phyloP scores from a whole-genome alignment of 2,329 filamentous ascomycete species.

The Penicillium sp. region DNA sequence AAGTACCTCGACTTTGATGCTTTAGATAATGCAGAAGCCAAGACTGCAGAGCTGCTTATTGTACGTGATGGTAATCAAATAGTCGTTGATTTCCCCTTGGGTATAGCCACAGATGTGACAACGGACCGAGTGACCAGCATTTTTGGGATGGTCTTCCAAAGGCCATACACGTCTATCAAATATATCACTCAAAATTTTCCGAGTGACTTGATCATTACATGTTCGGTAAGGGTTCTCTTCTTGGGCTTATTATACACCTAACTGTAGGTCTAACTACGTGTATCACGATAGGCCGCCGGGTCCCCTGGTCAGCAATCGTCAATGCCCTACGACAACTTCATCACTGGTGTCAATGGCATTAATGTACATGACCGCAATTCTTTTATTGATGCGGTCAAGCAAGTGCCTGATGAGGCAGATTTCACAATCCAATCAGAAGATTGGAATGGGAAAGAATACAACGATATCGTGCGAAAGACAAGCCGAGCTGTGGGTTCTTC shows the following conservation, averaged over 20 bases:
- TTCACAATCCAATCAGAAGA: slow-evolving; percentile 11
- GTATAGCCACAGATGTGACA: neutral
- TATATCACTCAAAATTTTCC: slow-evolving; percentile 3
- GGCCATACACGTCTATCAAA: slow-evolving; percentile 5
- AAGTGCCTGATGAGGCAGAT: slow-evolving; percentile 7
- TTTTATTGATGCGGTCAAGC: neutral
- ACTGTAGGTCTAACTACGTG: neutral
- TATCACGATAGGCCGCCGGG: neutral
- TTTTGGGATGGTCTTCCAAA: slow-evolving; percentile 8
- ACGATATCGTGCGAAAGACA: slow-evolving; percentile 6
- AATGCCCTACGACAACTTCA: slow-evolving; percentile 5
- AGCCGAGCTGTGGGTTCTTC: slow-evolving; percentile 1
- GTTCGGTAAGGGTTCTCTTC: neutral
- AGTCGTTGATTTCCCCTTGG: slow-evolving; percentile 2
- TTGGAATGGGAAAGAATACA: slow-evolving; percentile 9
- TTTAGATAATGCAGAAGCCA: neutral
- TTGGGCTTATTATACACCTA: neutral
- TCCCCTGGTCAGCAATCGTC: slow-evolving; percentile 7
- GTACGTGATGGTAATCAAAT: slow-evolving; percentile 7
- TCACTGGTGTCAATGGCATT: slow-evolving; percentile 6
- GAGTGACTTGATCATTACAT: slow-evolving; percentile 4
- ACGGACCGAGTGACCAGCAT: slow-evolving; percentile 5
- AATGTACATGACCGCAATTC: neutral
- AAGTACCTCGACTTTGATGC: slow-evolving; percentile 6
- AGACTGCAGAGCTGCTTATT: slow-evolving; percentile 5